phyloP scores from a whole-genome alignment of 441 rosid genomes.

The Erodium chrysanthum region DNA sequence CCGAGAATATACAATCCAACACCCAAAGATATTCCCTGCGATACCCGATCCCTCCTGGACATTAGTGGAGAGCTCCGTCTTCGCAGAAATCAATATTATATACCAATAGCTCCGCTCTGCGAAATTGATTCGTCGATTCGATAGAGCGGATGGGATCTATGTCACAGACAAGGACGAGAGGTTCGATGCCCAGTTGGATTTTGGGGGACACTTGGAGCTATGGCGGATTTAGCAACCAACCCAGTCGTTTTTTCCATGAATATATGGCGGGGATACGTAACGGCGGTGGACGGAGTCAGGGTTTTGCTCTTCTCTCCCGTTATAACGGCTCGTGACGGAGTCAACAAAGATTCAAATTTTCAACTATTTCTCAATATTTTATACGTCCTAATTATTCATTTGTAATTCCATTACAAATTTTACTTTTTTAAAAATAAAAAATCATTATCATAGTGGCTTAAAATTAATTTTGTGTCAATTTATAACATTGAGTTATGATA shows the following conservation, averaged over 20 bases:
- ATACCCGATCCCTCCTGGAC: not conserved
- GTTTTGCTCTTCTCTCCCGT: too few species aligned
- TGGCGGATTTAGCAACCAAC: not conserved
- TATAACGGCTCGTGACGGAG: too few species aligned
- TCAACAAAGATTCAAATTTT: too few species aligned
- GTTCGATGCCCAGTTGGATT: constrained; percentile 4
- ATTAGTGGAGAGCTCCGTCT: constrained; percentile 5
- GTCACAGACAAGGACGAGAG: not conserved
- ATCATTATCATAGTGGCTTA: too few species aligned
- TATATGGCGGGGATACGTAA: not conserved
- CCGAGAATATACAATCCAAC: constrained; percentile 15
- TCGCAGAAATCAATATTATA: not conserved
- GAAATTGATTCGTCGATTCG: not conserved
- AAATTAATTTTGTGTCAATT: too few species aligned
- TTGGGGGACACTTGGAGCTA: not conserved
- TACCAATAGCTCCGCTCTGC: not conserved
- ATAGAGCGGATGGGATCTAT: not conserved
- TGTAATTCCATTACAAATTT: too few species aligned
- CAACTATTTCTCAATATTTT: too few species aligned
- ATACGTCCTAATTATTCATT: too few species aligned
- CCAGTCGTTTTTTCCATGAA: not conserved
- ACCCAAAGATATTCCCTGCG: constrained; percentile 9
- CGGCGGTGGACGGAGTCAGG: not conserved
- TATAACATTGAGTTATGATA: too few species aligned
- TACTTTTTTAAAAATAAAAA: too few species aligned